Base-by-base conservation (phyloP, 352 stramenopile species). In the Phytophthora pini region DNA sequence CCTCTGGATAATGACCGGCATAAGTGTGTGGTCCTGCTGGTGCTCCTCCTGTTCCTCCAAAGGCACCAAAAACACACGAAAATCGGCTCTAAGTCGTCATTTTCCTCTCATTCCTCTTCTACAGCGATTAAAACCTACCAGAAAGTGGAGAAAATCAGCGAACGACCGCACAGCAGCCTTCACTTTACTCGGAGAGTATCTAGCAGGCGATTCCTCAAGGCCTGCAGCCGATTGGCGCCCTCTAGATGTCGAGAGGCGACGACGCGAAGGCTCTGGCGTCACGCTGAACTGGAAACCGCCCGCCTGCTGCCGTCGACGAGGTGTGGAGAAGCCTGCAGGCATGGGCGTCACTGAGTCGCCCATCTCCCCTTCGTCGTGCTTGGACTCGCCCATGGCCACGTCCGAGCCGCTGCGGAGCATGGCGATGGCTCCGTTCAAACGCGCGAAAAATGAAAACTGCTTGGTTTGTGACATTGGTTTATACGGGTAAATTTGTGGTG, bases 11-110 rank as follows among this genome's bases (percentile, higher is more conserved):
- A 94, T 94, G 9, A 76, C 74, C 15, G 84, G 84, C 84, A 94
- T 94, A 17, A 93, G 72, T 22, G 72, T 54, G 41, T 92, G 80
- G 29, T 92, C 87, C 22, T 77, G 67, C 31, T 88, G 80, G 53
- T 91, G 85, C 65, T 90, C 84, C 63, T 94, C 74, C 83, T 94
- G 81, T 89, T 89, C 74, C 80, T 90, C 81, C 57, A 82, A 56
- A 61, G 32, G 62, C 36, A 75, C 45, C 65, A 46, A 76, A 36
- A 51, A 74, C 17, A 67, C 47, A 61, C 53, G 22, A 72, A 39
- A 74, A 64, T 50, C 49, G 36, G 55, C 46, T 81, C 77, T 84
- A 81, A 79, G 71, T 71, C 24, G n/a, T 65, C 55, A 46, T 36
- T 22, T 54, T 22, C 36, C 31, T 31, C 40, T 39, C 22, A 52